Conservation (phyloP, 73 alveolate species). For the Paramecium biaurelia region DNA sequence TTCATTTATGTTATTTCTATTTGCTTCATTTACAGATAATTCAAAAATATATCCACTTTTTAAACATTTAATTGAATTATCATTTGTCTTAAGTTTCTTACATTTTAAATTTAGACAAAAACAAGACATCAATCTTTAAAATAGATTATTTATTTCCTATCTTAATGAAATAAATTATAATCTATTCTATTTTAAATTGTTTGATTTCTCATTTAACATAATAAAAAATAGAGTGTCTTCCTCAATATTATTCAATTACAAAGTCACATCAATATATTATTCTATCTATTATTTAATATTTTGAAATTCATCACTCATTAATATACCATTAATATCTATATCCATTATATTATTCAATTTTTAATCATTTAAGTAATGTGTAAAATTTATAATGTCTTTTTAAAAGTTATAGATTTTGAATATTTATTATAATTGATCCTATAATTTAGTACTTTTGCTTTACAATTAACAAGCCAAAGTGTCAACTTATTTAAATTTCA, state of each 20-base stretch:
- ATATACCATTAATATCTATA: not conserved
- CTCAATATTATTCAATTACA: not conserved
- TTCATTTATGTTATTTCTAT: not conserved
- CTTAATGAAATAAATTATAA: not conserved
- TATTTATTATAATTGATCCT: not conserved
- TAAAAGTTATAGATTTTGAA: not conserved
- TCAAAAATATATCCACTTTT: constrained; percentile 10
- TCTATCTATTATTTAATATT: not conserved
- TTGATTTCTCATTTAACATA: not conserved
- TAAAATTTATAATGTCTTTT: not conserved
- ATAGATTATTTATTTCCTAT: not conserved
- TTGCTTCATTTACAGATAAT: constrained; percentile 23
- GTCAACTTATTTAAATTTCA: not conserved
- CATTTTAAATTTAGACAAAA: not conserved
- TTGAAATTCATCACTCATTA: not conserved
- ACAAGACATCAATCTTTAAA: not conserved
- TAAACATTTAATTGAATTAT: not conserved
- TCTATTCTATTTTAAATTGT: not conserved
- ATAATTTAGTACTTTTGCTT: not conserved
- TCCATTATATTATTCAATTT: not conserved
- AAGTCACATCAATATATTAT: not conserved
- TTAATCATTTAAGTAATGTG: not conserved
- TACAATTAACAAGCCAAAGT: not conserved
- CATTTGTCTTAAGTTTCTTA: not conserved
- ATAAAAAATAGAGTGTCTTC: constrained; percentile 12